Evolutionary conservation across 192 early-diverging fungal species (phyloP).

Genomic region (Podila epicladia): DNA sequence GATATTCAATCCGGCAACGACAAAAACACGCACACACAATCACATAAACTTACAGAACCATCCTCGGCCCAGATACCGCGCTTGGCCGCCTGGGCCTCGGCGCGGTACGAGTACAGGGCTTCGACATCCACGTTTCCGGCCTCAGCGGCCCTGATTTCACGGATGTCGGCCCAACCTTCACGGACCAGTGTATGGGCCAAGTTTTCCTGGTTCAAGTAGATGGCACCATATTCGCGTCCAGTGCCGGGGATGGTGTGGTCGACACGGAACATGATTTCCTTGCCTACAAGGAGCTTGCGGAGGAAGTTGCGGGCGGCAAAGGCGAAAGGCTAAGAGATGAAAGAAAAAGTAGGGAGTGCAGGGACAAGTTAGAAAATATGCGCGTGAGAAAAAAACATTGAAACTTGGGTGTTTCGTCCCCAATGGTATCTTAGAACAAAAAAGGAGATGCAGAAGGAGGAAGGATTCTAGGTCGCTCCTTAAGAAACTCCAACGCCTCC

Average conservation of each 20-base stretch:
- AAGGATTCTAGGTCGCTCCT: too few species aligned
- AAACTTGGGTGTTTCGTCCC: background rate
- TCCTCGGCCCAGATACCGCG: slow-evolving; percentile 84
- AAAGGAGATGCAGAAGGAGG: too few species aligned
- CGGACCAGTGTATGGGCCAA: slow-evolving; percentile 78
- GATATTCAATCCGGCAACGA: background rate
- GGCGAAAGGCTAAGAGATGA: slow-evolving; percentile 68
- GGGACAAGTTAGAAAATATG: background rate
- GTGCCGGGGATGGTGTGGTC: slow-evolving; percentile 81
- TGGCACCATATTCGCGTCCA: slow-evolving; percentile 73
- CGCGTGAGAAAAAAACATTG: slow-evolving; percentile 6
- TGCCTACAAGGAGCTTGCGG: slow-evolving; percentile 86
- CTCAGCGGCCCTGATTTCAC: slow-evolving; percentile 63
- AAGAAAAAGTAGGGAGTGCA: background rate
- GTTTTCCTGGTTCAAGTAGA: slow-evolving; percentile 64
- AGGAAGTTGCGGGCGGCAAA: slow-evolving; percentile 92
- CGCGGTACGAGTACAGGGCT: slow-evolving; percentile 71
- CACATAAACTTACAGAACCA: slow-evolving; percentile 46
- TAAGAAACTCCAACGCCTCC: too few species aligned
- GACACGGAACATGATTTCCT: slow-evolving; percentile 84
- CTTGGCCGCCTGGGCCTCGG: slow-evolving; percentile 70
- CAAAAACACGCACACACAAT: background rate
- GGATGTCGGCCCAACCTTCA: slow-evolving; percentile 88
- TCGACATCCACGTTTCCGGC: slow-evolving; percentile 57
- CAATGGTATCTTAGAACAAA: background rate